Base-by-base conservation (phyloP, 208 protist species). In the Acanthamoeba divionensis region DNA sequence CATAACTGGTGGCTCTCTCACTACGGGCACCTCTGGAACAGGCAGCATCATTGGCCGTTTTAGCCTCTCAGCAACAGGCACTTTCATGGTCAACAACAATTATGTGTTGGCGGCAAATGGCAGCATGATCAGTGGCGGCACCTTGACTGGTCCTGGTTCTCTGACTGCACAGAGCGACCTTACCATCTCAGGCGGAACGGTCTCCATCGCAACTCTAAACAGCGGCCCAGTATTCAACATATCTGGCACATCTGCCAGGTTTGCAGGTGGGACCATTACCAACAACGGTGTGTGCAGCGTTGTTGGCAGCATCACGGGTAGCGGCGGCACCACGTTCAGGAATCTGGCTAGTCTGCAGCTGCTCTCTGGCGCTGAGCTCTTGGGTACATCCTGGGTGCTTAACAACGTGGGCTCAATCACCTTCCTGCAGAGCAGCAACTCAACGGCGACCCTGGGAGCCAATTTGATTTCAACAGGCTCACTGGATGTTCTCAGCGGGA, bases 1-100 rank as follows among this genome's bases (percentile, higher is more conserved):
- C 7, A 47, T 83, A 15, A 7, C 45, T 21, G 73, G 73, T n/a
- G 73, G 73, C n/a, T 65, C 52, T n/a, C 73, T 83, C 48, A 83
- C 73, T 15, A 41, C 73, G n/a, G n/a, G n/a, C n/a, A n/a, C n/a
- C n/a, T n/a, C n/a, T n/a, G n/a, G n/a, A n/a, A n/a, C n/a, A n/a
- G n/a, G n/a, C n/a, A n/a, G n/a, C n/a, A n/a, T n/a, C n/a, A n/a
- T n/a, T n/a, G n/a, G n/a, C n/a, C n/a, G n/a, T n/a, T n/a, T n/a
- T n/a, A n/a, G n/a, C n/a, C n/a, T n/a, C n/a, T n/a, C n/a, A n/a
- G n/a, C n/a, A n/a, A n/a, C n/a, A 4, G 65, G 65, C 5, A 73
- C 65, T 13, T 9, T 73, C 36, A 73, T 41, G 10, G 65, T 73
- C 33, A 44, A 31, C 33, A 36, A 21, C 65, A 24, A 31, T 21